A percentile compares a stretch with the other conserved stretches of the same genome.
phyloP scores from a whole-genome alignment of 2,329 filamentous ascomycete species.

The Pseudovirgaria hyperparasitica region DNA sequence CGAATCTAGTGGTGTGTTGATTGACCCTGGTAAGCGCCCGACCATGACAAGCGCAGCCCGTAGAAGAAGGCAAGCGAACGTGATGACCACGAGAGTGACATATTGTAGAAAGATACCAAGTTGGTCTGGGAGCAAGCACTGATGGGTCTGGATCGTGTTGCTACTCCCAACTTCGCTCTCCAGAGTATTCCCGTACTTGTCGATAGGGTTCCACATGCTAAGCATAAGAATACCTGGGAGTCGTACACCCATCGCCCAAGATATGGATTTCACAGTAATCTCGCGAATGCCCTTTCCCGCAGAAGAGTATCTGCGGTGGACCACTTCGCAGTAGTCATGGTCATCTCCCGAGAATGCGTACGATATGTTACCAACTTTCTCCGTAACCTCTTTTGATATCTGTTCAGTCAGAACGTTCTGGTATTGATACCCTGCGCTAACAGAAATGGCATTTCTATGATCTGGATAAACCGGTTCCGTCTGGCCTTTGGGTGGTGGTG shows the following conservation, averaged over 20 bases:
- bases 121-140: conserved; percentile 85
- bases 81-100: conserved; percentile 45
- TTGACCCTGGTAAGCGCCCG: conserved; percentile 8
- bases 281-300: conserved; percentile 50
- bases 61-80: conserved; percentile 33
- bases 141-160: conserved; percentile 67
- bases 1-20: conserved; percentile 5
- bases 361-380: conserved; percentile 66
- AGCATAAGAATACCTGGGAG: conserved; percentile 78
- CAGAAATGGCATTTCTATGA: conserved; percentile 63
- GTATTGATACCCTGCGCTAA: conserved; percentile 81
- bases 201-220: conserved; percentile 85
- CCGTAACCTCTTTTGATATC: conserved; percentile 63
- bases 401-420: conserved; percentile 78
- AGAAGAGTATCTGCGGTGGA: conserved; percentile 54
- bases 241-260: conserved; percentile 91
- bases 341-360: conserved; percentile 93
- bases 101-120: conserved; percentile 75
- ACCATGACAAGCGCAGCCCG: conserved; percentile 28
- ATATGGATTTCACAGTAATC: conserved; percentile 90
- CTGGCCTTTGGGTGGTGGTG: conserved; percentile 48
- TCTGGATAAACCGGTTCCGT: conserved; percentile 43
- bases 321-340: conserved; percentile 91
- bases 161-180: conserved; percentile 23
- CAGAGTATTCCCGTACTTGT: conserved; percentile 30